Base-by-base conservation (phyloP, 805 yeast species). In the Yamadazyma philogaea region DNA sequence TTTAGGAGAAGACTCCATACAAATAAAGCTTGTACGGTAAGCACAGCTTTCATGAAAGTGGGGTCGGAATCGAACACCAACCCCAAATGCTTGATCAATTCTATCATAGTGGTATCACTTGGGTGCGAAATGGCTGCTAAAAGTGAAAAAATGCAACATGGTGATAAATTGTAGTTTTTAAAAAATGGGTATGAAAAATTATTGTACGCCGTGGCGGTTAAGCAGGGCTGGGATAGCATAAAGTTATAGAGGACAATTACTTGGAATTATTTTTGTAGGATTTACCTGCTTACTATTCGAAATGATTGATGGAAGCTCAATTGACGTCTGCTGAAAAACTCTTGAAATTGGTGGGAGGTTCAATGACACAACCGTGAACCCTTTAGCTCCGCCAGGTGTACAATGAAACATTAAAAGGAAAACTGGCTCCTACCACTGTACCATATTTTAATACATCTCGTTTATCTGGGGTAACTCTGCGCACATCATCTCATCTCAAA, bases 31-130 rank as follows among this genome's bases (percentile, higher is more conserved):
- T 53, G 51, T 3, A 48, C 5, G 20, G 41, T 46, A 16, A 44
- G 28, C 8, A 34, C 31, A 10, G 35, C 21, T 10, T 33, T 42
- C 38, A 37, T 38, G 6, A 32, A 47, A 22, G 48, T 48, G 1
- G 44, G 48, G 33, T 38, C 57, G 24, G 32, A 43, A 15, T 50
- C 56, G 1, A 57, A 55, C 10, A 47, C 33, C 4, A 64, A 22
- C 2, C 73, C 73, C 20, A 67, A 42, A 42, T 65, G 72, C 4
- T 54, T 39, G 6, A 60, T 15, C n/a, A 66, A 43, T 43, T 66
- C 71, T 61, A 61, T 56, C 35, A 34, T 46, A 27, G 14, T 31
- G 35, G 26, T 12, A 20, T 26, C n/a, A n/a, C n/a, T n/a, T 30
- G 38, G 26, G 26, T 39, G 43, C 43, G 33, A 39, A 39, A 39